These are phyloP conservation scores for Lathyrus aphaca DNA, from an alignment of 306 rosid genomes.

Conservation along the genomic window DNA sequence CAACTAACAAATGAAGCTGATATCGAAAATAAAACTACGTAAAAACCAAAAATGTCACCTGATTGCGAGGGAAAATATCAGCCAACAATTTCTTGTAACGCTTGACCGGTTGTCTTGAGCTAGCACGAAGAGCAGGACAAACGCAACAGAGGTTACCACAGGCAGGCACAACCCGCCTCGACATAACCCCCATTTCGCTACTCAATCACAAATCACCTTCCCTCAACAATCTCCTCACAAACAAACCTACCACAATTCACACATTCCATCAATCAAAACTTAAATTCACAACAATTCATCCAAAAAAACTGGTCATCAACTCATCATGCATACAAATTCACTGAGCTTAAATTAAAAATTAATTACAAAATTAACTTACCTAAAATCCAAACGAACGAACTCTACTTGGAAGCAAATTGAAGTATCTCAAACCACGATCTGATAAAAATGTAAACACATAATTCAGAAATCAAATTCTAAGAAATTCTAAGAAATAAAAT, in stretches of 20 bases:
- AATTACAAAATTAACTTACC: conserved; percentile 13
- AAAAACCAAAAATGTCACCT: conserved; percentile 55
- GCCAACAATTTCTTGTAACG: conserved; percentile 89
- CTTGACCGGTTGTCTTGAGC: conserved; percentile 94
- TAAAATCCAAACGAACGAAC: conserved; percentile 29
- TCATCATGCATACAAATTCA: background rate
- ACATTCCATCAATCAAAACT: too few relatives aligned
- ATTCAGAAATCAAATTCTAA: conserved; percentile 6
- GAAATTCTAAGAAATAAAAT: too few relatives aligned
- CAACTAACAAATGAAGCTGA: conserved; percentile 24
- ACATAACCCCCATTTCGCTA: conserved; percentile 85
- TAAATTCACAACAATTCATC: conserved; percentile 10
- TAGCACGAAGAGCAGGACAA: conserved; percentile 88
- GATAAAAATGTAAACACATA: conserved; percentile 10
- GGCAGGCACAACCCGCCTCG: conserved; percentile 96
- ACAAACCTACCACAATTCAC: conserved; percentile 16
- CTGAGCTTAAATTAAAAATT: background rate
- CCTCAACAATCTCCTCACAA: conserved; percentile 41
- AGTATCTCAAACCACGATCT: conserved; percentile 46
- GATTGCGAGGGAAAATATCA: conserved; percentile 81
- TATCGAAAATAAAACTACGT: background rate
- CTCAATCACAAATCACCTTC: conserved; percentile 27
- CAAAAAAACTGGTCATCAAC: too few relatives aligned
- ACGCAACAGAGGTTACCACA: conserved; percentile 86
- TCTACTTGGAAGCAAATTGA: conserved; percentile 14